Conservation (phyloP, 2,329 filamentous ascomycete species). For the Penicillium sp. region DNA sequence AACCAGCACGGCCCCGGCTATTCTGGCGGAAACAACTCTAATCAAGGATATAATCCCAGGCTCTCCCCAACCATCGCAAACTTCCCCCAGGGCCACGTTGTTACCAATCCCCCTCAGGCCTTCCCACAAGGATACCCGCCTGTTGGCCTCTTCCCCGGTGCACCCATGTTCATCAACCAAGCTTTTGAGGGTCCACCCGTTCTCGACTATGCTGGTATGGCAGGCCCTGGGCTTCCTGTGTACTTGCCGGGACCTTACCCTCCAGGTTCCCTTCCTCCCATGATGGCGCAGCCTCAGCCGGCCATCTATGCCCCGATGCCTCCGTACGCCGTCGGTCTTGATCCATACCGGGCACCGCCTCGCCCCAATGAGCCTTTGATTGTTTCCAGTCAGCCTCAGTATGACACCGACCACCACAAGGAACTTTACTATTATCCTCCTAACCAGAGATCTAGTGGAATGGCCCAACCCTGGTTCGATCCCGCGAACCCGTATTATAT, state of each 20-base stretch:
- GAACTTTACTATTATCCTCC: not conserved
- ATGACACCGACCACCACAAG: slow-evolving; percentile 3
- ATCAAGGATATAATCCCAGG: slow-evolving; percentile 4
- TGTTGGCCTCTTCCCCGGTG: not conserved
- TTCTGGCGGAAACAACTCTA: not conserved
- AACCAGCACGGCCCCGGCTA: not conserved
- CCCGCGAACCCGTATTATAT: not conserved
- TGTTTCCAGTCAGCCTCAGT: slow-evolving; percentile 9
- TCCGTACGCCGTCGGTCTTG: not conserved
- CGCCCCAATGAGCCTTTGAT: slow-evolving; percentile 4
- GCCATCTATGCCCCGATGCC: not conserved
- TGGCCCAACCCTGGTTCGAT: not conserved
- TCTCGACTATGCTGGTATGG: slow-evolving; percentile 1
- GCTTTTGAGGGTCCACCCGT: not conserved
- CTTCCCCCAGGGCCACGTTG: not conserved
- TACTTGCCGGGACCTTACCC: not conserved
- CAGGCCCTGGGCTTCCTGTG: not conserved
- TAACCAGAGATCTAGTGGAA: not conserved
- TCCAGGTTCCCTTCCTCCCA: slow-evolving; percentile 1
- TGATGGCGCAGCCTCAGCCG: slow-evolving; percentile 1
- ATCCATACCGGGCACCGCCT: not conserved
- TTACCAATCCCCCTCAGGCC: not conserved
- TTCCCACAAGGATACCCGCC: not conserved
- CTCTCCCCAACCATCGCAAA: not conserved
- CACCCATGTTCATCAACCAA: not conserved